Conservation (phyloP, 2,329 filamentous ascomycete genomes). For the Allantophomopsis lycopodina region DNA sequence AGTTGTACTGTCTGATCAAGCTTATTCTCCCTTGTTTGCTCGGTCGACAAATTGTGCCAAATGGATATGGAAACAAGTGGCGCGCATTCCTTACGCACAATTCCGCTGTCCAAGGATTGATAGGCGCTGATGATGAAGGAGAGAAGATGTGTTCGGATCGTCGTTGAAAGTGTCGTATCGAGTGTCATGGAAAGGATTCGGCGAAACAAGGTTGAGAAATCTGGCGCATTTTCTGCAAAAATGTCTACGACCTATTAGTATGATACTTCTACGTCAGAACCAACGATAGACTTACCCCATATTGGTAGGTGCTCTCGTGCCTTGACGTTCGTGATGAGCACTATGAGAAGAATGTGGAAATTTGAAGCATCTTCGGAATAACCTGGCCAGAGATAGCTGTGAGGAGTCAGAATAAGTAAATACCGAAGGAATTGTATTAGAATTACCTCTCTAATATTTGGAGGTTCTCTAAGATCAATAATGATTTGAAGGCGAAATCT, state of each 20-base stretch:
- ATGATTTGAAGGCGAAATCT: constrained; percentile 60
- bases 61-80: constrained; percentile 88
- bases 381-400: constrained; percentile 84
- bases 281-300: constrained; percentile 49
- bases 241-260: constrained; percentile 34
- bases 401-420: constrained; percentile 15
- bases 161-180: constrained; percentile 49
- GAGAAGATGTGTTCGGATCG: constrained; percentile 69
- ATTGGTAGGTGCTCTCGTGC: constrained; percentile 73
- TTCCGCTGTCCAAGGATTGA: constrained; percentile 77
- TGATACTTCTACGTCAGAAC: neutral
- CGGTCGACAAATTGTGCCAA: constrained; percentile 84
- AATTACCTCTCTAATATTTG: constrained; percentile 72
- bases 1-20: constrained; percentile 63
- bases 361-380: constrained; percentile 84
- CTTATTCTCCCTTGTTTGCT: constrained; percentile 56
- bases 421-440: neutral
- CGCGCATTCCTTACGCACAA: constrained; percentile 92
- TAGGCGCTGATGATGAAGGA: constrained; percentile 85
- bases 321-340: constrained; percentile 78
- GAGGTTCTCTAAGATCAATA: constrained; percentile 76
- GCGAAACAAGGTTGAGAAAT: constrained; percentile 82
- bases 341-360: constrained; percentile 78
- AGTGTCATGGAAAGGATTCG: constrained; percentile 79
- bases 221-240: constrained; percentile 62